Evolutionary conservation across 495 filamentous ascomycete genomes (phyloP).

Genomic region (Zalerion maritima): DNA sequence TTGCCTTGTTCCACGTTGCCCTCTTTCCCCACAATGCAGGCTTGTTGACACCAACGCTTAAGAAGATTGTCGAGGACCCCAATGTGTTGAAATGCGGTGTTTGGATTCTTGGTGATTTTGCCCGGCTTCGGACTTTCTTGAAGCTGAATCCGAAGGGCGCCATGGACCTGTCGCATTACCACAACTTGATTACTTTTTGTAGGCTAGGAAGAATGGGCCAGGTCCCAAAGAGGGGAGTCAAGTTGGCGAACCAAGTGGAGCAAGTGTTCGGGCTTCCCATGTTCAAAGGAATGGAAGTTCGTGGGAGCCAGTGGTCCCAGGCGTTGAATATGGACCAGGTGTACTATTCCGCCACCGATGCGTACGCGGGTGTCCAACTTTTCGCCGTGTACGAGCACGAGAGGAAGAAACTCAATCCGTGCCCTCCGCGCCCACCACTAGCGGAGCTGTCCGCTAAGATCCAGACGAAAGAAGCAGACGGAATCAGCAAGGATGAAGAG

Average conservation of each 20-base stretch:
- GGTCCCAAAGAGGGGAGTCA: slow-evolving; percentile 52
- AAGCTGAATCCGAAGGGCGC: slow-evolving; percentile 46
- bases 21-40: slow-evolving; percentile 38
- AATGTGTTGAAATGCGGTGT: slow-evolving; percentile 68
- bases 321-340: slow-evolving; percentile 50
- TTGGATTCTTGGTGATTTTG: slow-evolving; percentile 56
- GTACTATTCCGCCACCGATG: slow-evolving; percentile 68
- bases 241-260: slow-evolving; percentile 51
- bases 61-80: slow-evolving; percentile 53
- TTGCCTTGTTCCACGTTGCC: slow-evolving; percentile 70
- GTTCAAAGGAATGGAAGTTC: slow-evolving; percentile 52
- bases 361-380: slow-evolving; percentile 65
- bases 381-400: slow-evolving; percentile 55
- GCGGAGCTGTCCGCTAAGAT: slow-evolving; percentile 55
- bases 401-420: slow-evolving; percentile 45
- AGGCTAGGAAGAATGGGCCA: slow-evolving; percentile 26
- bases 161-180: slow-evolving; percentile 69
- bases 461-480: slow-evolving; percentile 24
- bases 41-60: slow-evolving; percentile 55
- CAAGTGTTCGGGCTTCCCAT: slow-evolving; percentile 63
- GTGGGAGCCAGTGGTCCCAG: slow-evolving; percentile 57
- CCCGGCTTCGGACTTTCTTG: slow-evolving; percentile 51
- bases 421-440: slow-evolving; percentile 50
- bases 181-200: slow-evolving; percentile 55
- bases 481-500: slow-evolving; percentile 18